Conservation (phyloP, 345 rosid species). For the Eucalyptus melliodora region DNA sequence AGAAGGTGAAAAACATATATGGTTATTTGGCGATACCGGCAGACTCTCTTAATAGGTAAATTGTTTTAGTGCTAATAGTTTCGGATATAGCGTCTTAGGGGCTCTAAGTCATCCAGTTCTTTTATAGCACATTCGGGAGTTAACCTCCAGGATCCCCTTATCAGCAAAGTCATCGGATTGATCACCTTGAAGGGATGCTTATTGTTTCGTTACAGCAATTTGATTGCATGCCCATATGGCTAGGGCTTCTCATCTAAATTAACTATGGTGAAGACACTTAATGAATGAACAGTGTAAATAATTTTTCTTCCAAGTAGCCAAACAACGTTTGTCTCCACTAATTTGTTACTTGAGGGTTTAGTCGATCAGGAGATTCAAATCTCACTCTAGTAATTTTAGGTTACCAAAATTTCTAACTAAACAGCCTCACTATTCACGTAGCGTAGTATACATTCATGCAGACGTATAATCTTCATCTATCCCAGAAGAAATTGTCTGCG, state of each 20-base stretch:
- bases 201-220: background rate
- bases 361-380: background rate
- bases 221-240: background rate
- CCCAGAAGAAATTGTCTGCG: background rate
- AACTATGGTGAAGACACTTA: background rate
- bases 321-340: background rate
- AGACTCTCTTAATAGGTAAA: background rate
- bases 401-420: background rate
- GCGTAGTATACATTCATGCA: background rate
- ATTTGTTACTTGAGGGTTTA: background rate
- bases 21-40: background rate
- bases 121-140: background rate
- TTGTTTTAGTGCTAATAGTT: background rate
- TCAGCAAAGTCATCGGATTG: background rate
- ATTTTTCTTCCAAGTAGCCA: background rate
- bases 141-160: background rate
- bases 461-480: background rate
- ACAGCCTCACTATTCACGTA: background rate
- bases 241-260: background rate
- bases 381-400: background rate
- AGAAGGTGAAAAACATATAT: background rate
- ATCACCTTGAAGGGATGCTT: background rate
- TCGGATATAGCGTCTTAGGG: background rate
- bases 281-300: background rate
- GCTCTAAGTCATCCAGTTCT: background rate